Evolutionary conservation across 495 filamentous ascomycete genomes (phyloP), one percentile per base, ranked within the genome.

Genomic region (Talaromyces trachyspermus): DNA sequence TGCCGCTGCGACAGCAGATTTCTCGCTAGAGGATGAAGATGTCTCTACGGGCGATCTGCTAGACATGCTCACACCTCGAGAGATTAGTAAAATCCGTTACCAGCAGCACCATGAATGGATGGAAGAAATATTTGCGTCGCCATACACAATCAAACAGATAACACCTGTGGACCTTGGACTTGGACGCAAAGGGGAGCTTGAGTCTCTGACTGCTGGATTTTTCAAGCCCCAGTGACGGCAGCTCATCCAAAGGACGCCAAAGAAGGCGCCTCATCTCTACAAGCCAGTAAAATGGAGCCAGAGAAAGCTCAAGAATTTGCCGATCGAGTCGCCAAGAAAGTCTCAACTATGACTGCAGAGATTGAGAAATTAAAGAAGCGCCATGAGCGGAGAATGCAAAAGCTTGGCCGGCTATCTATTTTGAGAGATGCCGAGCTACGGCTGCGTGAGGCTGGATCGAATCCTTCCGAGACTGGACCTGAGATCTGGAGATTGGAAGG

Each of bases 41-140:
- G 83, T 84, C 2, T 81, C 83, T 4, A 75, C 83, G 2, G 89
- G 89, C 12, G 92, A 98, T 57, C 73, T 86, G 55, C 83, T 98
- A 57, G 92, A 98, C 55, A 75, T 88, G 41, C 67, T 95, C 27
- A 90, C 84, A 0, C 89, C 90, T 14, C 81, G 89, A 5, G 92
- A 97, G 49, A 81, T 97, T 53, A 91, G 87, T 54, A 70, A 82
- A 51, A 77, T 79, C 54, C 74, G 92, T 38, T 98, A 94, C 59
- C 83, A 80, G 51, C 92, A 95, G 55, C 92, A 98, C 56, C 92
- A 97, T 54, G 89, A 95, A 63, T 96, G 90, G 92, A 95, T 97
- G 86, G 92, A 95, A 56, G 90, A 98, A 65, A 80, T 98, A n/a
- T 74, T 95, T 37, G 84, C 83, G 2, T 95, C 89, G 0, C 87